Evolutionary conservation across 257 asterid species (phyloP), one percentile per base, ranked within the genome.

Genomic region (Verbascum thapsus): DNA sequence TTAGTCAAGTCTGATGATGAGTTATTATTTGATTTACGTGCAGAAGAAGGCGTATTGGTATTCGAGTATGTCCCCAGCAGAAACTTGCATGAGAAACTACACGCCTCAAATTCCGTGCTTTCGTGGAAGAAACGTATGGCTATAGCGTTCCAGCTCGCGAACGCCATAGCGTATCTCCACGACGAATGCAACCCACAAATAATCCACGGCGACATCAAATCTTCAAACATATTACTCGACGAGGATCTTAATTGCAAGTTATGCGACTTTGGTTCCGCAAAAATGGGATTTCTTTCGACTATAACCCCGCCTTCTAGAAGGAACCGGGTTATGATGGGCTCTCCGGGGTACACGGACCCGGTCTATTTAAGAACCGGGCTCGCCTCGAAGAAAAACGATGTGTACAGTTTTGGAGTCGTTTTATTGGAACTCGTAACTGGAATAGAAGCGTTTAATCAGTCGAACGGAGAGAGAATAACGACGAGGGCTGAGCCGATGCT

Each of bases 291-390:
- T 20, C 78, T 86, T 7, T 80, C 91, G 0, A 37, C 85, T 0
- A 70, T 71, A 7, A 54, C 91, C 4, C 69, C 74, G 3, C 62
- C 78, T 0, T 37, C 80, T 0, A 48, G 8, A 53, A 67, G 74
- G 2, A 65, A 44, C 5, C 43, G 66, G 17, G 75, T 38, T 54
- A 70, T 26, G 73, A 78, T 77, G 26, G 95, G 91, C 0, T 89
- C 96, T 4, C 96, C 91, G 2, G 95, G 96, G 0, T 89, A 89
- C 70, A 72, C 84, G 10, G 95, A 89, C 65, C 96, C 94, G 18
- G 81, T 76, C 47, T 88, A 86, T 30, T 66, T 88, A 17, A 68
- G 80, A 56, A 83, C 90, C 0, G 95, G 95, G 50, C 67, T 86
- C 5, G 81, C 83, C 7, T 83, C 96, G 4, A 80, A 80, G 34